Evolutionary conservation across 192 early-diverging fungal species (phyloP), one percentile per base, ranked within the genome.

Genomic region (Podila epicladia): DNA sequence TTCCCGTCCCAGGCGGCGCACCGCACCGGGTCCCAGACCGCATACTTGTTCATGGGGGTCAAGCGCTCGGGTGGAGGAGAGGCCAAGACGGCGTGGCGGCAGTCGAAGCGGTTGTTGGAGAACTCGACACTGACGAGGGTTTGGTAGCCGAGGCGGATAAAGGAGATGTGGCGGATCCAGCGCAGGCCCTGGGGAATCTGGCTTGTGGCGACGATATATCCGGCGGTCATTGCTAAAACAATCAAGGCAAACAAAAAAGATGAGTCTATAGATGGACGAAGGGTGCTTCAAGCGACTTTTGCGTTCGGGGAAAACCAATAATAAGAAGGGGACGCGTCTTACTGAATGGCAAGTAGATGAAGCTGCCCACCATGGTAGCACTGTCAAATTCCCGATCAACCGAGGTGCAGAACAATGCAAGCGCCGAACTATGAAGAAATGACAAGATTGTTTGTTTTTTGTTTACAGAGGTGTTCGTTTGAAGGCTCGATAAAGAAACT

Each of bases 1-100:
- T 71, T 71, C 33, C 70, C 70, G 15, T 71, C 62, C 70, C 61
- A 71, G 5, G 70, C n/a, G 5, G 1, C 33, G 64, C 70, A 71
- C 1, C 9, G 6, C 0, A 57, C 22, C 0, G 60, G 69, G 45
- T 71, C 69, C 59, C 37, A 62, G 6, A n/a, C 12, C 0, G 59
- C 29, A 2, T 33, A 29, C 1, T 19, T 35, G 48, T 28, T 38
- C 13, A 33, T 22, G 15, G 32, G 69, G 0, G 17, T 58, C 17
- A 22, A 38, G 24, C 17, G 29, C 37, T 9, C 20, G 4, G 53
- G 53, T 5, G 53, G n/a, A 22, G 53, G 53, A 7, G 53, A 22
- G 7, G 53, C 15, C 3, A 55, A 22, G 53, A 24, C 24, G 6
- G 53, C 53, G 51, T 37, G 41, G 19, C 50, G 50, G 22, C 70